A percentile compares a stretch with the other conserved stretches of the same genome.
These are phyloP conservation scores for Coelastrella sp. DNA, from an alignment of 139 green algal species.

Conservation along the genomic window DNA sequence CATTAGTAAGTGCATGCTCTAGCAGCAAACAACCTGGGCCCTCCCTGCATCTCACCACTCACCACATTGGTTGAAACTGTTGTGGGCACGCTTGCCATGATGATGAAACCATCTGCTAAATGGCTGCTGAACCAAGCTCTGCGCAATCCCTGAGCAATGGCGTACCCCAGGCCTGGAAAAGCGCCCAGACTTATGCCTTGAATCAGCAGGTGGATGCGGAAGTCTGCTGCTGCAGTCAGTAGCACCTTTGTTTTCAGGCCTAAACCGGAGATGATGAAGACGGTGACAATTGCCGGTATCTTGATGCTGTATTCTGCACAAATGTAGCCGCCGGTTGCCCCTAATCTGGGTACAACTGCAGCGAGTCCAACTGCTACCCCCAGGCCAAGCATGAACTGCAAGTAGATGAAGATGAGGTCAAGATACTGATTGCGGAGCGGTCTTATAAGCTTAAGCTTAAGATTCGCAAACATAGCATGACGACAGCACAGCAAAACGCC, in stretches of 20 bases:
- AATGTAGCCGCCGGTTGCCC: slow-evolving; percentile 54
- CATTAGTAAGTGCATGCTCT: too few relatives aligned
- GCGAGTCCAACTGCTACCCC: slow-evolving; percentile 60
- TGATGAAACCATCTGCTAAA: slow-evolving; percentile 54
- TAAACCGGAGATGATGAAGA: slow-evolving; percentile 60
- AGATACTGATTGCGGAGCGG: too few relatives aligned
- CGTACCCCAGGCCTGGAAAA: slow-evolving; percentile 56
- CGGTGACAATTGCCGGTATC: slow-evolving; percentile 57
- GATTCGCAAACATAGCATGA: too few relatives aligned
- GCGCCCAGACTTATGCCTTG: slow-evolving; percentile 52
- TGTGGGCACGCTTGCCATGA: slow-evolving; percentile 61
- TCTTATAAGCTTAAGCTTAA: too few relatives aligned
- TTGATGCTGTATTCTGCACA: slow-evolving; percentile 57
- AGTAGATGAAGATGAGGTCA: too few relatives aligned
- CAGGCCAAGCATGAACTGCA: slow-evolving; percentile 56
- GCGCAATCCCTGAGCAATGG: slow-evolving; percentile 20
- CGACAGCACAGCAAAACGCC: background rate
- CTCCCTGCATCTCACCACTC: too few relatives aligned
- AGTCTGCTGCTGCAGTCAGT: slow-evolving; percentile 37
- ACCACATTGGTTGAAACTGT: slow-evolving; percentile 67
- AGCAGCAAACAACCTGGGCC: too few relatives aligned
- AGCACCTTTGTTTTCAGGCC: slow-evolving; percentile 57
- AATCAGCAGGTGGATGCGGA: slow-evolving; percentile 53
- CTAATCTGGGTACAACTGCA: slow-evolving; percentile 58
- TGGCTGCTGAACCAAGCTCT: slow-evolving; percentile 31